Base-by-base conservation (phyloP, 768 basidiomycete genomes). In the Boletales sp. region DNA sequence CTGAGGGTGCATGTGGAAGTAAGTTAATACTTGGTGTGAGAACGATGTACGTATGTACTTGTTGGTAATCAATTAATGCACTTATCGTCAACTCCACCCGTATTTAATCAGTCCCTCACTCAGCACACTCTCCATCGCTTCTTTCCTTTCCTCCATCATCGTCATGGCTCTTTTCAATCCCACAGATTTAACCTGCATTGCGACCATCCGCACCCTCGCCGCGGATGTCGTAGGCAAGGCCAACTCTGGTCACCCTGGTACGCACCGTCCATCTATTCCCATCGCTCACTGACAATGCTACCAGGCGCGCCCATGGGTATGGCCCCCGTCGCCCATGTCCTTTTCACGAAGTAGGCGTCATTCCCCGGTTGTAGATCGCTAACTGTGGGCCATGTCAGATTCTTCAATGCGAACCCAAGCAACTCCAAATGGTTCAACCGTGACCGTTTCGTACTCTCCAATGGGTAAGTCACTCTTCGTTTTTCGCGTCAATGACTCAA, bases 391-490 rank as follows among this genome's bases (percentile, higher is more conserved):
- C 29, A 45, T 19, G 10, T 45, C 29, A 90, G 89, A 17, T 90
- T 93, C 79, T 69, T 97, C 74, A 88, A 87, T 56, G 84, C 86
- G 62, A 94, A 93, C 73, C 89, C 93, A 43, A 84, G 84, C 69
- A 87, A 79, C 74, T 83, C 93, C 37, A 86, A 90, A 69, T 95
- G 92, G 94, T 87, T 87, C 74, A 95, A 94, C 74, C 87, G 94
- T 53, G 94, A 97, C 76, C 86, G 94, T 71, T 97, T 95, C 62
- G 94, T 97, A 52, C 84, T 97, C 57, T 97, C 94, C 57, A 95
- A 95, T 65, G 93, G 93, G 83, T 93, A 70, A 72, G 37, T n/a
- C 18, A 43, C 36, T 50, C 21, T 29, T 43, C 29, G 17, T 30
- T 35, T 14, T 2, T 14, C 39, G 37, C 40, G 12, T 52, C 56